A percentile compares a stretch with the other conserved stretches of the same genome.
Evolutionary conservation across 1,284 basidiomycete species (phyloP).

Genomic region (Boletus mariae): DNA sequence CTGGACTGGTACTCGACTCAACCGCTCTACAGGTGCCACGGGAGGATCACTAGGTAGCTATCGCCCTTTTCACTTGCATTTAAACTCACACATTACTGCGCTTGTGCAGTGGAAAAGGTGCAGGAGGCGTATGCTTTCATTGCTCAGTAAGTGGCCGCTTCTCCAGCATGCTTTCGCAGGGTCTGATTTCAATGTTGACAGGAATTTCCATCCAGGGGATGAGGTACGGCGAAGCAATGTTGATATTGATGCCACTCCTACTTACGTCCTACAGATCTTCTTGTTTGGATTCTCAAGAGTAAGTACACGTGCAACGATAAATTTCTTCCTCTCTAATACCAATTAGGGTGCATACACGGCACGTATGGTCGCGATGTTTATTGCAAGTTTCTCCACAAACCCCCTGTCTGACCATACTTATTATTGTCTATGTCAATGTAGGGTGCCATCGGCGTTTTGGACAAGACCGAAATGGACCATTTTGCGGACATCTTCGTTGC

Average conservation of each 20-base stretch:
- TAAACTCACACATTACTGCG: slow-evolving; percentile 2
- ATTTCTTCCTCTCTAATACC: not conserved
- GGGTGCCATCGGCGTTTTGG: slow-evolving; percentile 63
- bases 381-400: slow-evolving; percentile 39
- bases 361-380: slow-evolving; percentile 65
- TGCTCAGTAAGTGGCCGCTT: slow-evolving; percentile 52
- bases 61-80: not conserved
- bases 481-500: slow-evolving; percentile 59
- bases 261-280: slow-evolving; percentile 46
- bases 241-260: not conserved
- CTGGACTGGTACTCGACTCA: slow-evolving; percentile 5
- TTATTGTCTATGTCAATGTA: slow-evolving; percentile 20
- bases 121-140: slow-evolving; percentile 74
- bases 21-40: slow-evolving; percentile 46
- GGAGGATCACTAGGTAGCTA: slow-evolving; percentile 53
- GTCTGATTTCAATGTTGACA: slow-evolving; percentile 24
- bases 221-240: slow-evolving; percentile 42
- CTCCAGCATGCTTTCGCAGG: not conserved
- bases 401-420: not conserved
- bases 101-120: slow-evolving; percentile 54
- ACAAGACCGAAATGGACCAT: slow-evolving; percentile 64
- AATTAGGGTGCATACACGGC: slow-evolving; percentile 64
- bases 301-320: slow-evolving; percentile 11
- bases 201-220: slow-evolving; percentile 66
- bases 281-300: slow-evolving; percentile 73